Base-by-base conservation (phyloP, 768 basidiomycete species). In the Austroboletus festivus region DNA sequence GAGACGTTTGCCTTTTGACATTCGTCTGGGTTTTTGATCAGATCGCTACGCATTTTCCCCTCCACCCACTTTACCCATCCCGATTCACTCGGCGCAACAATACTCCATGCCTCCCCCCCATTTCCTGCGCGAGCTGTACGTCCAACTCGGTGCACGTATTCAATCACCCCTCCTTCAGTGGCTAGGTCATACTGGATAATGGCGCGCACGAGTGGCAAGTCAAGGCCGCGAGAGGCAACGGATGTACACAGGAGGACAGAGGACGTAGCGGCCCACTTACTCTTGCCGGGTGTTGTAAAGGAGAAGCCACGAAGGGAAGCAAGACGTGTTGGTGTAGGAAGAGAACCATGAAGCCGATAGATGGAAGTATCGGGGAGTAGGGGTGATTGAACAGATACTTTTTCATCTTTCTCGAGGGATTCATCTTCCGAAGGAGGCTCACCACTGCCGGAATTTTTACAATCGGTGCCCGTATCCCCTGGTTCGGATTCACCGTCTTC, bases 111-210 rank as follows among this genome's bases (percentile, higher is more conserved):
- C 65, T 98, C 92, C 51, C 96, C 96, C 21, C 91, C 89, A 56
- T 86, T 89, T 13, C 96, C 96, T 8, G 88, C 94, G 65, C 96
- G 91, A 13, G 96, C 96, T 3, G 96, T 99, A 43, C 96, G 85
- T 23, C 96, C 96, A 8, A 98, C 91, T 40, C 96, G 82, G 71
- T 99, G 96, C 10, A 99, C 84, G 58, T 99, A 98, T 64, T 99
- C 96, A 11, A 87, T 96, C 22, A 85, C 85, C 10, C 96, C 95
- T 16, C 93, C 90, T 73, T 99, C 96, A 0, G 96, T 98, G 1
- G 96, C 95, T 19, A 98, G 80, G 64, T 99, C 96, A 61, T 96
- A 96, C 62, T 99, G 96, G 26, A 98, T 72, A 52, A 99, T 93
- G 3, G 91, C 89, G 30, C 87, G 85, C 7, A 98, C 93, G n/a